These are phyloP conservation scores for Rhizopogon vesiculosus DNA, from an alignment of 768 basidiomycete genomes.

Conservation along the genomic window DNA sequence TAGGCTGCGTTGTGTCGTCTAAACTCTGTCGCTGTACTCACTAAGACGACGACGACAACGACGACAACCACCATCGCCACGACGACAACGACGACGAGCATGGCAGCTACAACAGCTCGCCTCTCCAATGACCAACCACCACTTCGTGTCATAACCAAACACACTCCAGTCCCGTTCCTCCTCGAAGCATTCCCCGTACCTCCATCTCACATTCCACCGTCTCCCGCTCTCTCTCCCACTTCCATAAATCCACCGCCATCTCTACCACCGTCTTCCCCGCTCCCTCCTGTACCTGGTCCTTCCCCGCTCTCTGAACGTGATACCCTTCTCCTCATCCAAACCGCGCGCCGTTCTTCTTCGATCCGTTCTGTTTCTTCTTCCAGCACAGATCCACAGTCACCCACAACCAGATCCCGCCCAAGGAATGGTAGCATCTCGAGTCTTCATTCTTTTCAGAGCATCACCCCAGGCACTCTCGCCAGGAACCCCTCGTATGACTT, in stretches of 20 bases:
- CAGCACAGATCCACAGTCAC: not conserved
- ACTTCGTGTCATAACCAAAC: slow-evolving; percentile 21
- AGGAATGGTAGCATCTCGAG: not conserved
- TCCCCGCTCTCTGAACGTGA: slow-evolving; percentile 35
- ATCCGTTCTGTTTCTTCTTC: not conserved
- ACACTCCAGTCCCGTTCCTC: slow-evolving; percentile 27
- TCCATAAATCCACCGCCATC: slow-evolving; percentile 52
- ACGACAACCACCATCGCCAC: not conserved
- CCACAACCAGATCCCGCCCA: not conserved
- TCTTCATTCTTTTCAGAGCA: not conserved
- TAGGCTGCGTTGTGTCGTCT: too few relatives aligned
- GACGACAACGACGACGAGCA: not conserved
- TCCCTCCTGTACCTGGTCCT: slow-evolving; percentile 64
- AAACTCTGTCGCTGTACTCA: too few relatives aligned
- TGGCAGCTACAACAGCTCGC: not conserved
- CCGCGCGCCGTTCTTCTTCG: not conserved
- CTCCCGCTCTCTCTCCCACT: slow-evolving; percentile 10
- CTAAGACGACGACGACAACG: not conserved
- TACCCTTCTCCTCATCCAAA: not conserved
- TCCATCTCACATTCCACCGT: slow-evolving; percentile 28
- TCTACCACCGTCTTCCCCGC: slow-evolving; percentile 50
- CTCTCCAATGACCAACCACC: not conserved
- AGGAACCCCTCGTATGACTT: not conserved
- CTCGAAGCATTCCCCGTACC: slow-evolving; percentile 34
- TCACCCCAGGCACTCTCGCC: not conserved